Percentiles rank a stretch among this genome's conserved stretches.
Conservation (phyloP, 2,329 filamentous ascomycete genomes). For the Purpureocillium takamizusanense region DNA sequence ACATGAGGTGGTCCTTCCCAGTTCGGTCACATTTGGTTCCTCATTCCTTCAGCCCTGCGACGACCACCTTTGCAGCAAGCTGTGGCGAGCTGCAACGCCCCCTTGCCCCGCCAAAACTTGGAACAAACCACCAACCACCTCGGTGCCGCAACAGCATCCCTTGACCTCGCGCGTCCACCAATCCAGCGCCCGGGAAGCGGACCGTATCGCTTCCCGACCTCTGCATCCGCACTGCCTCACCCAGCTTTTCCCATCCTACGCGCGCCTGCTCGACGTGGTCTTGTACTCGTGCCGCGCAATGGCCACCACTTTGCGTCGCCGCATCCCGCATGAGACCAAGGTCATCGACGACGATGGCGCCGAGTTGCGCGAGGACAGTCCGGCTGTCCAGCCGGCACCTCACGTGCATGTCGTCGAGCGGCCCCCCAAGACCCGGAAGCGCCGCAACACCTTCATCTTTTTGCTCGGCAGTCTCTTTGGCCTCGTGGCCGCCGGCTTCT, state of each 20-base stretch:
- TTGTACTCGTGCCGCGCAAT: slow-evolving; percentile 9
- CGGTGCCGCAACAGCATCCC: too few species aligned
- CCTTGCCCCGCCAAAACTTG: too few species aligned
- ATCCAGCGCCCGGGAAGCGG: too few species aligned
- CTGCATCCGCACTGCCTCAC: too few species aligned
- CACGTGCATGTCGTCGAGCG: slow-evolving; percentile 36
- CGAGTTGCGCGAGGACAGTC: slow-evolving; percentile 18
- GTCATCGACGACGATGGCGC: slow-evolving; percentile 11
- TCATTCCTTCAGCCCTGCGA: too few species aligned
- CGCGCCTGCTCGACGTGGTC: not conserved
- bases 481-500: slow-evolving; percentile 78
- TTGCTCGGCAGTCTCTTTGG: slow-evolving; percentile 83
- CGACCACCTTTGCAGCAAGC: too few species aligned
- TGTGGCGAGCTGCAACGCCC: too few species aligned
- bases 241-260: not conserved
- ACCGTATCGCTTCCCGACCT: too few species aligned
- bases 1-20: too few species aligned
- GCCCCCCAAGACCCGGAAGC: slow-evolving; percentile 51
- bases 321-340: slow-evolving; percentile 15
- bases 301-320: slow-evolving; percentile 24
- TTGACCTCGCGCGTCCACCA: too few species aligned
- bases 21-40: too few species aligned
- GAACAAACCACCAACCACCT: too few species aligned
- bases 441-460: slow-evolving; percentile 76
- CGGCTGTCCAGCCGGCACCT: slow-evolving; percentile 13